Evolutionary conservation across 2,329 filamentous ascomycete genomes (phyloP).

Genomic region (Lasiodiplodia gonubiensis): DNA sequence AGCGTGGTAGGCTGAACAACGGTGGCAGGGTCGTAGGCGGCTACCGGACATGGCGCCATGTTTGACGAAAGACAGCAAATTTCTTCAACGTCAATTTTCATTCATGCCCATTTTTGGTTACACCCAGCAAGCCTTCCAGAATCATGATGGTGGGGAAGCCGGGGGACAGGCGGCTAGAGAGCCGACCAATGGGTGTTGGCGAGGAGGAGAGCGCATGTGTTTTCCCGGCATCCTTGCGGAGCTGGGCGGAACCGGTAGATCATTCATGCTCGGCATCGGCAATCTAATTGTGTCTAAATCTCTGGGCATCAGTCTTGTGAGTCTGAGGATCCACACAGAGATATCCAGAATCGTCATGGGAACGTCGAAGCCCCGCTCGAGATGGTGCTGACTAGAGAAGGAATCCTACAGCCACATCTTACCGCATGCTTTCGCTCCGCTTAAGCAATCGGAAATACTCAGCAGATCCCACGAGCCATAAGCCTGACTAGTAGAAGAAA

Average conservation of each 20-base stretch:
- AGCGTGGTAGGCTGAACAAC: conserved; percentile 1
- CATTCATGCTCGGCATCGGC: conserved; percentile 15
- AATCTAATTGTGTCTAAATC: background rate
- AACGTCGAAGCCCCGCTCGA: conserved; percentile 2
- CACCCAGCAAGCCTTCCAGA: conserved; percentile 14
- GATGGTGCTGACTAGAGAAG: conserved; percentile 3
- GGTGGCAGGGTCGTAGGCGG: background rate
- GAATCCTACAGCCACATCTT: conserved; percentile 23
- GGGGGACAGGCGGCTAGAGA: conserved; percentile 20
- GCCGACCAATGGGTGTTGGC: background rate
- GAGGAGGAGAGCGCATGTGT: background rate
- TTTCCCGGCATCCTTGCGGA: conserved; percentile 4
- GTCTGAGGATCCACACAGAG: background rate
- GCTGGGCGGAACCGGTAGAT: conserved; percentile 18
- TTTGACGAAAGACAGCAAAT: conserved; percentile 6
- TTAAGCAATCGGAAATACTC: background rate
- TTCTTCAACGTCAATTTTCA: background rate
- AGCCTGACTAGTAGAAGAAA: conserved; percentile 10
- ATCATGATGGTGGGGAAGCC: background rate
- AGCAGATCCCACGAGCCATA: conserved; percentile 13
- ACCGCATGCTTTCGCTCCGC: conserved; percentile 11
- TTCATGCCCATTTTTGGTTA: conserved; percentile 9
- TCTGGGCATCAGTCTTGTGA: background rate
- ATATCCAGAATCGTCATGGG: background rate
- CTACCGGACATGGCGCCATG: conserved; percentile 5